Conservation (phyloP, 2,329 filamentous ascomycete genomes). For the Dryadomyces quercivorus region DNA sequence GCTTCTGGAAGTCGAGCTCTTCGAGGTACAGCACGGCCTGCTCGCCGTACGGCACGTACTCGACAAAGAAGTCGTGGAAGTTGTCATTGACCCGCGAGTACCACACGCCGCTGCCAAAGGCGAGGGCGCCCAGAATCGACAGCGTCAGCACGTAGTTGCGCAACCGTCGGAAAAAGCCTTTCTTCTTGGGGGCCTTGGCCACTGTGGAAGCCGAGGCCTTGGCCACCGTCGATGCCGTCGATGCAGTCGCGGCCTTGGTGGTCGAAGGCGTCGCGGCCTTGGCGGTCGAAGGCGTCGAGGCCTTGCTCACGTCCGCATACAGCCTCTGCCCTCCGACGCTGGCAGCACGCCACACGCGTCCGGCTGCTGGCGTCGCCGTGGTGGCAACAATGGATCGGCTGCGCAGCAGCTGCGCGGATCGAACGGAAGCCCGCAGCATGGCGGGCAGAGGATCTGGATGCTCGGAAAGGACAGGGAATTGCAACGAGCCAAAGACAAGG, state of each 20-base stretch:
- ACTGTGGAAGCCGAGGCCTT: constrained; percentile 26
- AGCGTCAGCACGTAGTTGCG: constrained; percentile 68
- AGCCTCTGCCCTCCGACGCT: constrained; percentile 33
- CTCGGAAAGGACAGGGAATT: constrained; percentile 16
- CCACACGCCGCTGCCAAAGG: constrained; percentile 81
- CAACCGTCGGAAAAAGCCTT: constrained; percentile 60
- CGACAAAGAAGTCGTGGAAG: constrained; percentile 97
- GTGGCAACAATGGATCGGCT: constrained; percentile 33
- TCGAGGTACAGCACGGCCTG: constrained; percentile 91
- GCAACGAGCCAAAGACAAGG: background rate
- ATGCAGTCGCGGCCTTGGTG: constrained; percentile 15
- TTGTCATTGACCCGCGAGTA: constrained; percentile 91
- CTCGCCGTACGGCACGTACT: constrained; percentile 90
- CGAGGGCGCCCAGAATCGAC: constrained; percentile 60
- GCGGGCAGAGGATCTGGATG: constrained; percentile 30
- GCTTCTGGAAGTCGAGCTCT: constrained; percentile 82
- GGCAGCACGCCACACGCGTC: constrained; percentile 44
- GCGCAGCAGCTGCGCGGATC: constrained; percentile 48
- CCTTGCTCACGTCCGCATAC: constrained; percentile 29
- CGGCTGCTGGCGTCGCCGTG: constrained; percentile 28
- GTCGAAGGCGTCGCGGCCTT: background rate
- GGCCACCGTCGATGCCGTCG: constrained; percentile 22
- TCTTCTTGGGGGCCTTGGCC: constrained; percentile 34
- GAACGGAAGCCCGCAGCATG: constrained; percentile 60
- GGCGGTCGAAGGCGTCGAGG: background rate